Base-by-base conservation (phyloP, 2,329 filamentous ascomycete species). In the Pyrenochaeta sp. region DNA sequence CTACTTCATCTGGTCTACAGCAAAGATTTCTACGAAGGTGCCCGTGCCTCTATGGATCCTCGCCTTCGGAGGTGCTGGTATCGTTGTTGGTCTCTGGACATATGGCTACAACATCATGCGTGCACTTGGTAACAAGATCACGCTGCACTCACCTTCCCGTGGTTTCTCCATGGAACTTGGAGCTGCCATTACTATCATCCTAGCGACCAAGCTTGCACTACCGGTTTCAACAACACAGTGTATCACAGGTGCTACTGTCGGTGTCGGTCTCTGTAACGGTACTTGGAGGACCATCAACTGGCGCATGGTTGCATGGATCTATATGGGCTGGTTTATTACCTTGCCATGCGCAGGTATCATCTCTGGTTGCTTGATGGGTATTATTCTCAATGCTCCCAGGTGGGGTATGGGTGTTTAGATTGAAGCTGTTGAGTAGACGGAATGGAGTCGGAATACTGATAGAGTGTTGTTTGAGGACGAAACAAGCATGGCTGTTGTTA, bases 61-160 rank as follows among this genome's bases (percentile, higher is more conserved):
- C 32, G 69, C 62, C 17, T 71, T 70, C 36, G 81, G 82, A 35
- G 82, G 82, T 67, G 76, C 72, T 3, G 79, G 72, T 56, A 83
- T 87, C 49, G 80, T 82, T 39, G 68, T 86, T 46, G 85, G 85
- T 66, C 77, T 87, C 44, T 84, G 83, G 80, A 86, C 85, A 7
- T 87, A 86, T 59, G 85, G 85, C 1, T 87, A 87, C 72, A 84
- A 87, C 69, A 87, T 88, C 72, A 87, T 88, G 85, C 79, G 81
- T 39, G 83, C 83, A 3, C 40, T 42, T 5, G 40, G 40, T 42
- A 42, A 42, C 76, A 81, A 83, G 59, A 79, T 87, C 55, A 87
- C 85, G 10, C 80, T 85, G n/a, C 84, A 86, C 77, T 86, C 84
- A 0, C 85, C 85, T 3, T 79, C 81, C 1, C 81, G 84, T 64